Conservation (phyloP, 2,329 filamentous ascomycete species). For the Beauveria sp. region DNA sequence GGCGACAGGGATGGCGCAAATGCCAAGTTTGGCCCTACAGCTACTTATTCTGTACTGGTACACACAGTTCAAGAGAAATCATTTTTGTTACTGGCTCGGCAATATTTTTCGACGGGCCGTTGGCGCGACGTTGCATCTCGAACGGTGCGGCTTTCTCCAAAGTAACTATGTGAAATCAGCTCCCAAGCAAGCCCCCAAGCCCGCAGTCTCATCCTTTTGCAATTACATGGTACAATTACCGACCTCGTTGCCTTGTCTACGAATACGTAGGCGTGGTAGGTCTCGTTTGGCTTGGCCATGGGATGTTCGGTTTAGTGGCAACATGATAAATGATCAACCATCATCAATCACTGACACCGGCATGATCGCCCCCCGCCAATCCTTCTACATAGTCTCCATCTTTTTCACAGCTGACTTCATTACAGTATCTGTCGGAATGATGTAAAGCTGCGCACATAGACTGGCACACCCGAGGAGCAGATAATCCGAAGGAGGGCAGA, state of each 20-base stretch:
- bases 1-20: not conserved
- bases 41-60: not conserved
- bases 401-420: not conserved
- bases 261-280: too few species aligned
- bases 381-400: not conserved
- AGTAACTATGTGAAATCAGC: not conserved
- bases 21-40: constrained; percentile 1
- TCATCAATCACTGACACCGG: constrained; percentile 4
- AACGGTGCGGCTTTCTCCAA: not conserved
- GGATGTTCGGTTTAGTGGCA: not conserved
- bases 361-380: constrained; percentile 7
- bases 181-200: not conserved
- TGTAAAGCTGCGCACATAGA: not conserved
- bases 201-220: not conserved
- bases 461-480: not conserved
- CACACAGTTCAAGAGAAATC: not conserved
- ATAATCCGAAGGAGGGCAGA: not conserved
- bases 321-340: not conserved
- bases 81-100: not conserved
- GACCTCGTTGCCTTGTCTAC: too few species aligned
- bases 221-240: not conserved
- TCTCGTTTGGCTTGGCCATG: not conserved
- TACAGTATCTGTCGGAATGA: not conserved
- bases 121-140: constrained; percentile 10
- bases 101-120: constrained; percentile 2